Percentiles rank a stretch among this genome's conserved stretches.
Evolutionary conservation across 1,284 basidiomycete genomes (phyloP).

Genomic region (Schizophyllum commune): DNA sequence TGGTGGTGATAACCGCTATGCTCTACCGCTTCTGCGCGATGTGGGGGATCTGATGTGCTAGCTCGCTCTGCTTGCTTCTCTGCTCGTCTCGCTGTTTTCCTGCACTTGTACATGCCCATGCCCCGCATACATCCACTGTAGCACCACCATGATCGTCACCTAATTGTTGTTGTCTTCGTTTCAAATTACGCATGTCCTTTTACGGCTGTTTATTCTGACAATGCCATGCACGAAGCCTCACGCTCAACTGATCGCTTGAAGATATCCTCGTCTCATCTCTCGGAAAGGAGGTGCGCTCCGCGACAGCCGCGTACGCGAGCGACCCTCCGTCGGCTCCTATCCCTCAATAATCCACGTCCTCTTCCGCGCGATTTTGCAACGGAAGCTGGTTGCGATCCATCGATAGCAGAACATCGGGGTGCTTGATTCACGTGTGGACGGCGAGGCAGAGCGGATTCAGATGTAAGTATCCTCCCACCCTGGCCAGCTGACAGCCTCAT

Average conservation of each 20-base stretch:
- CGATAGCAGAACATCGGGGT: background rate
- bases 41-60: conserved; percentile 50
- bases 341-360: background rate
- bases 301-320: background rate
- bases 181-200: background rate
- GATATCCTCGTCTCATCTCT: background rate
- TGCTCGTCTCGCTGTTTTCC: background rate
- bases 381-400: background rate
- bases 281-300: background rate
- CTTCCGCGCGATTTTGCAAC: background rate
- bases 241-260: background rate
- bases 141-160: background rate
- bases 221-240: background rate
- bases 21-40: conserved; percentile 69
- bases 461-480: background rate
- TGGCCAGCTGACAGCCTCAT: background rate
- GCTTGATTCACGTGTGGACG: background rate
- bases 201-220: background rate
- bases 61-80: background rate
- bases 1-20: conserved; percentile 75
- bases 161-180: background rate
- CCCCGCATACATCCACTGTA: background rate
- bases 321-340: background rate
- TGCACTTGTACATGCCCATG: background rate
- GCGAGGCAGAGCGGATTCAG: background rate